phyloP scores from a whole-genome alignment of 148 eudicot genomes.

The Simmondsia chinensis region DNA sequence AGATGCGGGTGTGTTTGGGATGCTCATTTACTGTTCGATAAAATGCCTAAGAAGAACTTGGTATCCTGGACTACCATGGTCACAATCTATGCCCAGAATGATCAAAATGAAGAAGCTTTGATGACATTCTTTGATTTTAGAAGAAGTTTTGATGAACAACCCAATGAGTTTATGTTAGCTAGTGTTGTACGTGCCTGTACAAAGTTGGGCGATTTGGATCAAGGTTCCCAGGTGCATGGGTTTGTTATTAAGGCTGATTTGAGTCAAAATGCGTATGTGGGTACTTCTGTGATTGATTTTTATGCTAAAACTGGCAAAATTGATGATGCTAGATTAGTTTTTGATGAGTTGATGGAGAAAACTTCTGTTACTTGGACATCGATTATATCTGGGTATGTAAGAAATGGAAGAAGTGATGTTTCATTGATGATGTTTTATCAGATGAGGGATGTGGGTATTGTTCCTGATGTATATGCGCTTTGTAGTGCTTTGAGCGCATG shows the following conservation, averaged over 20 bases:
- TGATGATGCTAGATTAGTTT: constrained; percentile 36
- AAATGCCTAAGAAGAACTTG: constrained; percentile 49
- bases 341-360: constrained; percentile 36
- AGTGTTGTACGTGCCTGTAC: constrained; percentile 46
- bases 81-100: constrained; percentile 27
- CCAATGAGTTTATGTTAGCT: constrained; percentile 48
- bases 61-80: constrained; percentile 62
- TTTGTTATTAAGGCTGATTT: constrained; percentile 35
- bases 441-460: constrained; percentile 30
- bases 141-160: constrained; percentile 23
- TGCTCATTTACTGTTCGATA: constrained; percentile 47
- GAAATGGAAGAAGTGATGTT: constrained; percentile 37
- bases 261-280: constrained; percentile 43
- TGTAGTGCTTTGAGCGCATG: constrained; percentile 54
- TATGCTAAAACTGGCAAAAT: constrained; percentile 36
- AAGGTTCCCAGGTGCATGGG: constrained; percentile 40
- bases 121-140: constrained; percentile 26
- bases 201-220: constrained; percentile 17
- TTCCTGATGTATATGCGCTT: constrained; percentile 50
- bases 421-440: constrained; percentile 37
- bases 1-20: constrained; percentile 17
- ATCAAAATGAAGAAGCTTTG: constrained; percentile 31
- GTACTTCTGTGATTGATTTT: constrained; percentile 51
- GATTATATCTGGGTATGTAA: constrained; percentile 42
- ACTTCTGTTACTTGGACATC: constrained; percentile 55